These are phyloP conservation scores for Blastobotrys americana DNA, from an alignment of 805 yeast species.

Conservation along the genomic window DNA sequence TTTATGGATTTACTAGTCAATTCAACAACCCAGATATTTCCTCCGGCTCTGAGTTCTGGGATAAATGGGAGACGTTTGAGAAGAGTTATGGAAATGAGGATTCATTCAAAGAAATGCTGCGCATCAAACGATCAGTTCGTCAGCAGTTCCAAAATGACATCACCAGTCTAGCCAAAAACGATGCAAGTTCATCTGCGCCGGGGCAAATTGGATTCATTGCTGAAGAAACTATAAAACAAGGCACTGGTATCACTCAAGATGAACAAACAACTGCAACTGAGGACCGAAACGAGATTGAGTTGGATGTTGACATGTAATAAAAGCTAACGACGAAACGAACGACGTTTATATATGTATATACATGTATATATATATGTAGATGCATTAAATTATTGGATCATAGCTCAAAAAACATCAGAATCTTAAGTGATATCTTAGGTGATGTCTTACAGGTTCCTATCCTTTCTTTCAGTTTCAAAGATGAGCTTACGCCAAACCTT, in stretches of 20 bases:
- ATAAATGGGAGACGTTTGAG: conserved; percentile 69
- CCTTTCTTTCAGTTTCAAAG: conserved; percentile 18
- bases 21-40: conserved; percentile 30
- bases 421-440: too few species aligned
- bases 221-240: background rate
- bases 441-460: too few species aligned
- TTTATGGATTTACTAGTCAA: conserved; percentile 50
- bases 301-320: conserved; percentile 15
- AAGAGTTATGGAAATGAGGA: conserved; percentile 60
- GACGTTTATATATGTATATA: too few species aligned
- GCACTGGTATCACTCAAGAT: too few species aligned
- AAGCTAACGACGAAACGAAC: too few species aligned
- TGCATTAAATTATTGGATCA: too few species aligned
- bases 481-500: conserved; percentile 24
- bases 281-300: conserved; percentile 18
- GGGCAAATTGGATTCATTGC: conserved; percentile 1
- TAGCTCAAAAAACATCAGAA: background rate
- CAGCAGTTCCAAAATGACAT: conserved; percentile 20
- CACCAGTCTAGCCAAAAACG: conserved; percentile 10
- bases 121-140: conserved; percentile 44
- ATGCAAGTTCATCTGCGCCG: background rate
- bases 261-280: conserved; percentile 4
- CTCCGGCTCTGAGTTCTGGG: conserved; percentile 42
- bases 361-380: too few species aligned
- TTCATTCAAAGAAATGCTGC: conserved; percentile 66